Percentiles rank a stretch among this genome's conserved stretches.
These are phyloP conservation scores for Calocybe cyanea DNA, from an alignment of 768 basidiomycete genomes.

Conservation along the genomic window DNA sequence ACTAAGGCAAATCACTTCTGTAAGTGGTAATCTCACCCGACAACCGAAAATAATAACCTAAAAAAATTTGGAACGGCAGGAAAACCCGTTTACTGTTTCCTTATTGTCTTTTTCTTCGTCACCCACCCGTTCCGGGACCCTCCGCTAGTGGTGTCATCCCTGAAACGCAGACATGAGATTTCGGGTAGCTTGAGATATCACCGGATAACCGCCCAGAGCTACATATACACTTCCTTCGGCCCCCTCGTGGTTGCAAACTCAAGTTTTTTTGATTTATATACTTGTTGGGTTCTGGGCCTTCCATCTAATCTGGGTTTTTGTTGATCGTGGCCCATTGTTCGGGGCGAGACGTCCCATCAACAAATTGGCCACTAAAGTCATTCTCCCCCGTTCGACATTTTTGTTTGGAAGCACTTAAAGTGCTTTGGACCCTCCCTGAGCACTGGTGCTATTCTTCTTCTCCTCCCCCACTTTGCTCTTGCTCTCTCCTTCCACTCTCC, in stretches of 20 bases:
- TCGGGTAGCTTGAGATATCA: slow-evolving; percentile 22
- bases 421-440: slow-evolving; percentile 14
- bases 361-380: slow-evolving; percentile 20
- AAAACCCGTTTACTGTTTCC: slow-evolving; percentile 11
- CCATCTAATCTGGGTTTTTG: slow-evolving; percentile 18
- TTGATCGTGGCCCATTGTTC: slow-evolving; percentile 28
- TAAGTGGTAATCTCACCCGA: slow-evolving; percentile 14
- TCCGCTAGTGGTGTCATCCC: slow-evolving; percentile 22
- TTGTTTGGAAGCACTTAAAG: slow-evolving; percentile 25
- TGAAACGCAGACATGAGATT: slow-evolving; percentile 30
- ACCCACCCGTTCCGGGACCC: slow-evolving; percentile 12
- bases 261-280: slow-evolving; percentile 20
- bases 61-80: too few species aligned
- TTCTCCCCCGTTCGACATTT: slow-evolving; percentile 18
- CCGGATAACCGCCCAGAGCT: slow-evolving; percentile 26
- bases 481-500: slow-evolving; percentile 1
- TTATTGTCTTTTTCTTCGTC: too few species aligned
- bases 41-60: not conserved
- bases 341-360: slow-evolving; percentile 6
- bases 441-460: slow-evolving; percentile 4
- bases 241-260: slow-evolving; percentile 35
- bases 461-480: slow-evolving; percentile 2
- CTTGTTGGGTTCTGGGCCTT: slow-evolving; percentile 21
- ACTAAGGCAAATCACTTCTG: slow-evolving; percentile 21
- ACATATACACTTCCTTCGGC: slow-evolving; percentile 4